phyloP scores from a whole-genome alignment of 306 rosid species.

The Sphenostylis stenocarpa region DNA sequence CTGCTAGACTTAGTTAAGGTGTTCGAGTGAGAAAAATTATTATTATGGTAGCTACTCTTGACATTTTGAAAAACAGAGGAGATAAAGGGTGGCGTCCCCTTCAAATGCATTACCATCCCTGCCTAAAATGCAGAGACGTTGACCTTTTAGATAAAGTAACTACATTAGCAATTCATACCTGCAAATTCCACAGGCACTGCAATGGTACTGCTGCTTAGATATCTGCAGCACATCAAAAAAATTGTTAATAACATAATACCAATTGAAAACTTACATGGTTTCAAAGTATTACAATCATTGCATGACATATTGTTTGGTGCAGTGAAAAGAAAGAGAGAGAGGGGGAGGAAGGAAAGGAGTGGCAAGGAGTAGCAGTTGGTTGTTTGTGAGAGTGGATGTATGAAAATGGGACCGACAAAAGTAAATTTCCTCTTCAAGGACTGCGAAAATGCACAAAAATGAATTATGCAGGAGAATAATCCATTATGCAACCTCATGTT shows the following conservation, averaged over 20 bases:
- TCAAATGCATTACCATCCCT: not conserved
- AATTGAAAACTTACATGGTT: not conserved
- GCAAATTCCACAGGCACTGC: slow-evolving; percentile 89
- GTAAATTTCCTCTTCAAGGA: no score
- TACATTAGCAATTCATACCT: slow-evolving; percentile 50
- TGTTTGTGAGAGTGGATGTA: no score
- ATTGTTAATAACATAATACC: not conserved
- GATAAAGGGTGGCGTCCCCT: not conserved
- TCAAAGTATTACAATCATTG: not conserved
- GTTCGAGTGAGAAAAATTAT: not conserved
- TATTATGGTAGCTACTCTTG: not conserved
- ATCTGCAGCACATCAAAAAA: slow-evolving; percentile 43
- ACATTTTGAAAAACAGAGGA: not conserved
- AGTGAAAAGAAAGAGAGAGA: no score
- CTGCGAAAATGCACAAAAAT: no score
- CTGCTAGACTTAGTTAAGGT: not conserved
- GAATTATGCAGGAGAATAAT: no score
- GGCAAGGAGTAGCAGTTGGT: no score
- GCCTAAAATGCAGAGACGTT: not conserved
- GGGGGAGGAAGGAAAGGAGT: no score
- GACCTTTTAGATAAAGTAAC: not conserved
- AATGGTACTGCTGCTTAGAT: slow-evolving; percentile 81
- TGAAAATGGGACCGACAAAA: no score
- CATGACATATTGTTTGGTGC: not conserved
- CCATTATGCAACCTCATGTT: no score